Base-by-base conservation (phyloP, 352 stramenopile genomes). In the Aphanomyces invadans region DNA sequence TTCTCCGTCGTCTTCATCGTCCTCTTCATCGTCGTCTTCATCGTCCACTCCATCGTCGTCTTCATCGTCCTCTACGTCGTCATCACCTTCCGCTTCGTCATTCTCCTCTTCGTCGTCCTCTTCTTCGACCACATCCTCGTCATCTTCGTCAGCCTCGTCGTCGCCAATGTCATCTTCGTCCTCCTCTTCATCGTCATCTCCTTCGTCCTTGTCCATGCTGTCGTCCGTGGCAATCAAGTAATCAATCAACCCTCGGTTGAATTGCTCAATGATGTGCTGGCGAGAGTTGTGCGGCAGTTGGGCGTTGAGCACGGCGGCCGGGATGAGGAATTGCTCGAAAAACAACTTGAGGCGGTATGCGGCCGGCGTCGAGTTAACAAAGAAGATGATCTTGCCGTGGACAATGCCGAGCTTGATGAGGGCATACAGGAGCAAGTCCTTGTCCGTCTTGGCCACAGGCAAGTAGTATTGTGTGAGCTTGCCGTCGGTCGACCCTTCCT, bases 141-240 rank as follows among this genome's bases (percentile, higher is more conserved):
- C 60, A 4, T 83, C 73, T 0, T 76, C 75, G 9, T 82, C 77
- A 2, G 81, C 74, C 0, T 90, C 83, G 1, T 89, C 77, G 0
- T 87, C 80, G 0, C 89, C 75, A 0, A 92, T 83, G 11, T 59
- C 72, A 12, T 79, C 80, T 4, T 90, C 79, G 2, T 92, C 79
- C 12, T 88, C 83, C 15, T 87, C 75, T 23, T 86, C 76, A 19
- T 83, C 76, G 17, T 77, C 76, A 25, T 82, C 78, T 39, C 73
- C 75, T n/a, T 77, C 72, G 29, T 89, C 82, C 31, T 82, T 85
- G 77, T 98, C 92, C 7, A 98, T 87, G 65, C 46, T 54, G 71
- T 98, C 94, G 71, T 99, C 97, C 9, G 97, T 99, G 5, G 97
- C 96, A 70, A 99, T 99, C 12, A 99, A 75, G 75, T 98, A 99